These are phyloP conservation scores for Fusarium subglutinans DNA, from an alignment of 2,329 filamentous ascomycete species.

Conservation along the genomic window DNA sequence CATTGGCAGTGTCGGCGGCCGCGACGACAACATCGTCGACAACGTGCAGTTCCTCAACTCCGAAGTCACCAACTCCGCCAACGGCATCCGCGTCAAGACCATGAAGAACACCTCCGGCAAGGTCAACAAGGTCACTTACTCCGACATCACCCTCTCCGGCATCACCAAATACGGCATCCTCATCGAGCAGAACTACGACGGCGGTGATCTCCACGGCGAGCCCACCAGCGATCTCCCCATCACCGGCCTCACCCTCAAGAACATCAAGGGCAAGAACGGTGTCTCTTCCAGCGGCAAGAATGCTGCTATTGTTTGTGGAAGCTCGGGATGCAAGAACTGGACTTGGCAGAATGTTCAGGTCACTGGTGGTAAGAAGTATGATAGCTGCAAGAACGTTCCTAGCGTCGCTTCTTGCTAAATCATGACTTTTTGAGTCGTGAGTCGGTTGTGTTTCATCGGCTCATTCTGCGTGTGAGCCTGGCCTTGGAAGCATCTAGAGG, in stretches of 20 bases:
- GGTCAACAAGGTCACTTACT: slow-evolving; percentile 55
- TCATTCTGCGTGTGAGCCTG: background rate
- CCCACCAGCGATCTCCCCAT: slow-evolving; percentile 60
- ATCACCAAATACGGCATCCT: slow-evolving; percentile 50
- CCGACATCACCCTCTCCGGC: slow-evolving; percentile 52
- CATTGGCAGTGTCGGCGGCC: slow-evolving; percentile 56
- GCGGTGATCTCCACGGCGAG: slow-evolving; percentile 54
- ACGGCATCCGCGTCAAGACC: slow-evolving; percentile 61
- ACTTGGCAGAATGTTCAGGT: slow-evolving; percentile 60
- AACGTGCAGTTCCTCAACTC: slow-evolving; percentile 59
- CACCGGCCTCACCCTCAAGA: slow-evolving; percentile 54
- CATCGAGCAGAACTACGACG: slow-evolving; percentile 58
- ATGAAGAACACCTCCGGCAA: slow-evolving; percentile 55
- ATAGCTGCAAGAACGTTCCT: slow-evolving; percentile 44
- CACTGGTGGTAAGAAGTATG: slow-evolving; percentile 58
- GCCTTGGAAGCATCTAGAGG: background rate
- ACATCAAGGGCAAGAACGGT: slow-evolving; percentile 51
- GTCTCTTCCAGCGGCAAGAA: slow-evolving; percentile 52
- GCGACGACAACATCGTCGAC: slow-evolving; percentile 61
- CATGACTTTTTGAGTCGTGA: fast-evolving
- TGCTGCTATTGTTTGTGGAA: slow-evolving; percentile 64
- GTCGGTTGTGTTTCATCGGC: fast-evolving
- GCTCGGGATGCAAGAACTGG: slow-evolving; percentile 56
- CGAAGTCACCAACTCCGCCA: slow-evolving; percentile 60
- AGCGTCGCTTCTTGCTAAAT: slow-evolving; percentile 33